phyloP scores from a whole-genome alignment of 2,329 filamentous ascomycete species.

The Arthroderma uncinatum region DNA sequence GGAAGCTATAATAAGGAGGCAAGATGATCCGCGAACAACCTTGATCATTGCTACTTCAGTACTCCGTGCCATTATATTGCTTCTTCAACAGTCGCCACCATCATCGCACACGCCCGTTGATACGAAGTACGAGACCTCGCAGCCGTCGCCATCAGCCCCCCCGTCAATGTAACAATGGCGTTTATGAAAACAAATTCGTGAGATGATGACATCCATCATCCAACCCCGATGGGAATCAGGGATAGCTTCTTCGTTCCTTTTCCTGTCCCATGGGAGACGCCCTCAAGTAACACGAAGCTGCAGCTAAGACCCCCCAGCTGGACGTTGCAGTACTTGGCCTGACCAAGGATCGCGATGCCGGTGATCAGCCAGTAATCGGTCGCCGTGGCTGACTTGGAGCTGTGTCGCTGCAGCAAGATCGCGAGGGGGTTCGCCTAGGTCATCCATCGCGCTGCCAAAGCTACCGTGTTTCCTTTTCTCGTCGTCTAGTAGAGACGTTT shows the following conservation, averaged over 20 bases:
- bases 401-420: neutral
- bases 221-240: neutral
- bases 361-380: neutral
- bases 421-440: neutral
- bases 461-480: neutral
- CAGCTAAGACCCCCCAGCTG: neutral
- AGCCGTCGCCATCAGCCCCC: too few relatives aligned
- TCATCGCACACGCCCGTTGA: too few relatives aligned
- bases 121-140: too few relatives aligned
- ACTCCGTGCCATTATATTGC: too few relatives aligned
- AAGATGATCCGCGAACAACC: too few relatives aligned
- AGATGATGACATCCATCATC: neutral
- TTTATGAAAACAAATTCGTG: neutral
- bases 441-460: too few relatives aligned
- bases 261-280: neutral
- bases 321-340: neutral
- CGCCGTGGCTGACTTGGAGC: neutral
- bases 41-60: too few relatives aligned
- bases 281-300: neutral
- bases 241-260: neutral
- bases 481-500: neutral
- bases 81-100: too few relatives aligned
- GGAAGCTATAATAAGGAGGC: too few relatives aligned
- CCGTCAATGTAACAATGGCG: neutral
- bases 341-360: neutral